Base-by-base conservation (phyloP, 1,284 basidiomycete species). In the Kwoniella shivajii region DNA sequence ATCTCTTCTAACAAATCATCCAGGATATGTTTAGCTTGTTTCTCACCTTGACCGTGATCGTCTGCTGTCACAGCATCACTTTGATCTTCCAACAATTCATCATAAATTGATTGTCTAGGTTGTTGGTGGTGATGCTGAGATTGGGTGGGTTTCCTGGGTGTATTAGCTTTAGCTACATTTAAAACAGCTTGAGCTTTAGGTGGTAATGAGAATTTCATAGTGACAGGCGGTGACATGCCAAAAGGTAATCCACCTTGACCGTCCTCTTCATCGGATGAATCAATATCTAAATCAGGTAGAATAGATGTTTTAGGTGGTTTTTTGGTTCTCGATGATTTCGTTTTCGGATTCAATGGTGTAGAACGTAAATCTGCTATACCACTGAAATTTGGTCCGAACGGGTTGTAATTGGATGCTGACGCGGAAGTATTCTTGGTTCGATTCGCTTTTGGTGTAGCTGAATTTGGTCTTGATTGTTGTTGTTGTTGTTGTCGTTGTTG, bases 211-310 rank as follows among this genome's bases (percentile, higher is more conserved):
- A 90, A 92, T 27, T 87, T 88, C 84, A 93, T 86, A 54, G 88
- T 88, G 4, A 88, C 84, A 2, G 90, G 90, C 2, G 92, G 90
- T 0, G 90, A 92, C 88, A 93, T 89, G 43, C 87, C 88, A 33
- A 67, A 78, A 50, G 78, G 68, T 37, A 83, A 82, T 54, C 86
- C 85, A 37, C 72, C 73, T 27, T n/a, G n/a, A n/a, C n/a, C n/a
- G 41, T 45, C 20, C 30, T 52, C 38, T 43, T 59, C 26, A 54
- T 53, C 51, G 5, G 51, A 53, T 26, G 51, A 53, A 4, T 43
- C 42, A 20, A 71, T 66, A 42, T 66, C 69, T 11, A 74, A 64
- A 4, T 47, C 82, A 22, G 56, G 43, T 42, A 57, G 31, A 29
- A 50, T 54, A 13, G 59, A 61, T 26, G 34, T 29, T 27, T 48